Base-by-base conservation (phyloP, 1,284 basidiomycete species). In the Malassezia globosa region DNA sequence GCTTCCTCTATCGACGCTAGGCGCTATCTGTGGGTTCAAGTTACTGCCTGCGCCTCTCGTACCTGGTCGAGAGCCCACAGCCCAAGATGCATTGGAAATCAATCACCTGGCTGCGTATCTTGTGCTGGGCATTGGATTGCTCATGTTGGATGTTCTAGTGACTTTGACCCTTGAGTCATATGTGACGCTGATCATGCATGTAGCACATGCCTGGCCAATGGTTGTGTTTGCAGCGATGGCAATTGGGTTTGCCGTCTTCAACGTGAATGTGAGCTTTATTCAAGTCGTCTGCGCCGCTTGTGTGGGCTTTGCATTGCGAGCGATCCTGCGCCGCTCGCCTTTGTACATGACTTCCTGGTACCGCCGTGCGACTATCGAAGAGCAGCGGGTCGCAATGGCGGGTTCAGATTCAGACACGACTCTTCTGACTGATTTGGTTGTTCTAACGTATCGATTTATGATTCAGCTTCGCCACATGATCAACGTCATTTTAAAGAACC, bases 401-500 rank as follows among this genome's bases (percentile, higher is more conserved):
- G 33, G 35, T 3, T n/a, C 38, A 5, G 49, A 45, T n/a, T 21
- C 49, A 1, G 49, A 51, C 5, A 29, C 37, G 4, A 47, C 50
- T 26, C 25, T 34, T 6, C 22, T 47, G n/a, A 36, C 50, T 4
- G 50, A 52, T n/a, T 23, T 46, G 1, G 33, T 40, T 14, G 21
- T 42, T 8, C 27, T 51, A 2, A 8, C 24, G 6, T 51, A 46
- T 31, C 49, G 33, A 4, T 26, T 27, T 5, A 21, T 31, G 11
- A 14, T 47, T 13, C 44, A 47, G 25, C 33, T 52, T 4, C 57
- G 61, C 34, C 54, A 61, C 25, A 70, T 71, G 26, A 59, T 96
- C 45, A 85, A 87, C 66, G 83, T 85, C 7, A 88, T 97, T 54
- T 77, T 95, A 24, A 82, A 82, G 27, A 90, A 90, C 59, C 81